phyloP scores from a whole-genome alignment of 441 rosid species.

The Pelargonium cotyledonis region DNA sequence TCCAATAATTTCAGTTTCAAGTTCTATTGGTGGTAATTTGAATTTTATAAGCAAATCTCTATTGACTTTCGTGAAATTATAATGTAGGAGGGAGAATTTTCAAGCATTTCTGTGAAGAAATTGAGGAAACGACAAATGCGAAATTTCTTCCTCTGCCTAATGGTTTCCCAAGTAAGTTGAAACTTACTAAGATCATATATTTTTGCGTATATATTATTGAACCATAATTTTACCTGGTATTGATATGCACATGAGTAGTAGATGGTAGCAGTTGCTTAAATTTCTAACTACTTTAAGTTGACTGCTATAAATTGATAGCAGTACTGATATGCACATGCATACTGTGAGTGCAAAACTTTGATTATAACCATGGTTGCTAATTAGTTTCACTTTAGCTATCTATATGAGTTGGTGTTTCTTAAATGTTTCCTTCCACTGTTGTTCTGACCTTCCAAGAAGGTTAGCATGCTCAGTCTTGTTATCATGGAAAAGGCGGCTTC shows the following conservation, averaged over 20 bases:
- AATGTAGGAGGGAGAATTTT: slow-evolving; percentile 80
- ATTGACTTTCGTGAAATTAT: slow-evolving; percentile 16
- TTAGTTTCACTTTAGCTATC: neutral
- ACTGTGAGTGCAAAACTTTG: neutral
- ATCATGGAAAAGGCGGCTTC: too few relatives aligned
- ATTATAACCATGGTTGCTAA: neutral
- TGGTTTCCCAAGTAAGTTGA: slow-evolving; percentile 84
- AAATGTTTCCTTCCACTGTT: neutral
- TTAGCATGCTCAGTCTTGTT: too few relatives aligned
- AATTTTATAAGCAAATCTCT: neutral
- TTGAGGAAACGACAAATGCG: slow-evolving; percentile 88
- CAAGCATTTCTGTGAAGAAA: slow-evolving; percentile 65
- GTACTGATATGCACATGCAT: neutral
- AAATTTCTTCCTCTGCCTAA: slow-evolving; percentile 83
- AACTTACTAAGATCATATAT: slow-evolving; percentile 1
- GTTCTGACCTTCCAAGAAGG: neutral
- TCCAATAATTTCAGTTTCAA: neutral
- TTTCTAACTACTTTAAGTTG: neutral
- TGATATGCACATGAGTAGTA: neutral
- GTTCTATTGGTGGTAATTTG: neutral
- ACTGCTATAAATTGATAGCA: neutral
- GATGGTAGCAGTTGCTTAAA: neutral
- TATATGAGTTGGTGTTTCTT: neutral
- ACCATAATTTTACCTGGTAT: neutral
- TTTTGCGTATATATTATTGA: neutral